phyloP scores from a whole-genome alignment of 202 grass and related monocot genomes.

The Setaria viridis region DNA sequence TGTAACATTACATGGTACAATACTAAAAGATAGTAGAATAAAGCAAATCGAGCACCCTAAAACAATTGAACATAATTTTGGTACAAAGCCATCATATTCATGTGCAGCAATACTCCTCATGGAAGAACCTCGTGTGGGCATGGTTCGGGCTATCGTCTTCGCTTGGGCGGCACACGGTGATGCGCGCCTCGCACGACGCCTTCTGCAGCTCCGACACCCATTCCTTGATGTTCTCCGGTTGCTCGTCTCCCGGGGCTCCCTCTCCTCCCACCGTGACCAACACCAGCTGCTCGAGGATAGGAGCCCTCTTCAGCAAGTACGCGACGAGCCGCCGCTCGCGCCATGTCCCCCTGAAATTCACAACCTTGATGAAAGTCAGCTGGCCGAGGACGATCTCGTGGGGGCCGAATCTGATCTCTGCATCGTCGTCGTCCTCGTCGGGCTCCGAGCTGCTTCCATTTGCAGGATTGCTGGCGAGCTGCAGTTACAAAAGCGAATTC shows the following conservation, averaged over 20 bases:
- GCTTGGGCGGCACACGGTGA: background rate
- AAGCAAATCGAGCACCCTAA: background rate
- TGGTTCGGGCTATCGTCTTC: conserved; percentile 13
- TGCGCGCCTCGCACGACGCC: conserved; percentile 22
- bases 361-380: conserved; percentile 58
- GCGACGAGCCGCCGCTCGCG: conserved; percentile 50
- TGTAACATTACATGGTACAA: background rate
- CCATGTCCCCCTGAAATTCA: conserved; percentile 49
- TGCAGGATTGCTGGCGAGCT: conserved; percentile 20
- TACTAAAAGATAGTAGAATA: background rate
- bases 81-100: background rate
- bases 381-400: background rate
- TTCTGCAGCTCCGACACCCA: conserved; percentile 33
- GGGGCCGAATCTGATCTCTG: too few relatives aligned
- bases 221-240: background rate
- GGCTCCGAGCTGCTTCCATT: background rate
- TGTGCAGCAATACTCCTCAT: background rate
- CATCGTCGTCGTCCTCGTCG: background rate
- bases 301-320: conserved; percentile 52
- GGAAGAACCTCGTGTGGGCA: conserved; percentile 1
- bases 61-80: background rate
- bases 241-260: background rate
- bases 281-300: conserved; percentile 52
- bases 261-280: conserved; percentile 35
- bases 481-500: background rate